phyloP scores from a whole-genome alignment of 169 alveolate genomes.

The Plasmodium gaboni region DNA sequence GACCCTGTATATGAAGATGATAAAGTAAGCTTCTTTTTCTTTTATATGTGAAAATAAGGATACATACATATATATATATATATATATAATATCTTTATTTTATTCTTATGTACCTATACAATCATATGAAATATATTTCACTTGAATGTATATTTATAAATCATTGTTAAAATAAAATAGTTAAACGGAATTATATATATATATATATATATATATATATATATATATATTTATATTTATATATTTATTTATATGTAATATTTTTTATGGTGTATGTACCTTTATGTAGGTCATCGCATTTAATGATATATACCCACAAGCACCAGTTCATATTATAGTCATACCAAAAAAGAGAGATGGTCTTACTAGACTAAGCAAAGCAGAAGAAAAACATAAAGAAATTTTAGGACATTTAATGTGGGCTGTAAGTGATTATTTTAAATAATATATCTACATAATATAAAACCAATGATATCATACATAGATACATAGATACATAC shows the following conservation, averaged over 20 bases:
- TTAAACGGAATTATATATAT: background rate
- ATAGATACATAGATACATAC: no score
- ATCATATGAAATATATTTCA: background rate
- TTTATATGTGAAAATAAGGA: background rate
- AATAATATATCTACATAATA: no score
- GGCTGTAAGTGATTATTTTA: conserved; percentile 76
- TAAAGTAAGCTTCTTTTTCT: conserved; percentile 1
- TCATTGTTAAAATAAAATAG: background rate
- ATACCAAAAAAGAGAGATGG: conserved; percentile 93
- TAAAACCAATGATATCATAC: no score
- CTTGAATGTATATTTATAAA: background rate
- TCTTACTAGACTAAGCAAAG: conserved; percentile 90
- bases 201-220: background rate
- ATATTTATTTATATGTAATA: background rate
- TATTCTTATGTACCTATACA: no score
- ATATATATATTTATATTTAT: background rate
- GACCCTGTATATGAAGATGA: conserved; percentile 65
- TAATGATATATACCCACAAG: conserved; percentile 93
- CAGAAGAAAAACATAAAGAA: conserved; percentile 88
- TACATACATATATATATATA: background rate
- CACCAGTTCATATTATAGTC: conserved; percentile 94
- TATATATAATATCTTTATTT: background rate
- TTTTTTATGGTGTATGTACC: no score
- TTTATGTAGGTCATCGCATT: conserved; percentile 89
- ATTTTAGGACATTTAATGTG: conserved; percentile 93